Evolutionary conservation across 1,284 basidiomycete species (phyloP), one percentile per base, ranked within the genome.

Genomic region (Cutaneotrichosporon sp.): DNA sequence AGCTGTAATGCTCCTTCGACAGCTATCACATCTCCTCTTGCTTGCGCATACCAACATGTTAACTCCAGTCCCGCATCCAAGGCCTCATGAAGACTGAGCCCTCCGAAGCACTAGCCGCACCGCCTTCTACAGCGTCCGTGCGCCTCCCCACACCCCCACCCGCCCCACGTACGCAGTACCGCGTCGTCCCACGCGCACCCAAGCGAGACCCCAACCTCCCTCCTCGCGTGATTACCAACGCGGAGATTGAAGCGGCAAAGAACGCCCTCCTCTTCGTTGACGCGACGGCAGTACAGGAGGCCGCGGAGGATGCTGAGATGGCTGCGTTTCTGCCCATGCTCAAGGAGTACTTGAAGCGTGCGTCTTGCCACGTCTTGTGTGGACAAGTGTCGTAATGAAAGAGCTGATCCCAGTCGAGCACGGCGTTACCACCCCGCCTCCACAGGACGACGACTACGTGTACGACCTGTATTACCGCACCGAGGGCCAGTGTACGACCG

Each of bases 381-480:
- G n/a, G n/a, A n/a, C n/a, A n/a, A 22, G n/a, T 51, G 34, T 13
- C 16, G 46, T 31, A n/a, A 21, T 32, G 14, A 11, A 34, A 52
- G 30, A 9, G 34, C 53, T 52, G 26, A 46, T 16, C 11, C 13
- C 56, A 70, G 72, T 74, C 61, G 71, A 72, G 36, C n/a, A 55
- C 53, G 56, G 52, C 40, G 36, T 55, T 8, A 51, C 60, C 11
- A 34, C 59, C 6, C 38, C 55, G 6, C 22, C 40, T 2, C 16
- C 9, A 7, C 64, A 70, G 16, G 69, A 70, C 30, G 78, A 75
- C 18, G 76, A 78, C 67, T 81, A 77, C 66, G 80, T 81, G 11
- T 81, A 81, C 61, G 80, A 81, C 67, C 68, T 81, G 63, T 81
- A 81, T 66, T 81, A 81, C 58, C 70, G 76, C 16, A 78, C 79